A percentile compares a stretch with the other conserved stretches of the same genome.
phyloP scores from a whole-genome alignment of 495 filamentous ascomycete genomes.

The Penicillium bialowiezense region DNA sequence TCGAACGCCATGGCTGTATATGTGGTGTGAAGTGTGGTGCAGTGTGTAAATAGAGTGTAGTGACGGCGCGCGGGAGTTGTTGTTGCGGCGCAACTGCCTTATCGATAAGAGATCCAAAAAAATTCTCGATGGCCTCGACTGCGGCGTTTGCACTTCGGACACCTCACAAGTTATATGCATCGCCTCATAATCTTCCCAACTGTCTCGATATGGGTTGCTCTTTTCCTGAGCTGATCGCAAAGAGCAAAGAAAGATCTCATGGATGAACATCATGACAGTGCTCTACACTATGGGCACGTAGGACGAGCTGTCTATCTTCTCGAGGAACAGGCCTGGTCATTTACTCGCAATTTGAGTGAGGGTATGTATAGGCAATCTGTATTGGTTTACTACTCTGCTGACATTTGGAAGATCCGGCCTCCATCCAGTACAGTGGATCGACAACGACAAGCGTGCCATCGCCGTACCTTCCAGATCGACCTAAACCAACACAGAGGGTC shows the following conservation, averaged over 20 bases:
- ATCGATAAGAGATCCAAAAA: conserved; percentile 26
- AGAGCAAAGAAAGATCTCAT: conserved; percentile 52
- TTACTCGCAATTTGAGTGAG: conserved; percentile 39
- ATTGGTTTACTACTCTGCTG: too few species aligned
- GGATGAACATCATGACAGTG: conserved; percentile 52
- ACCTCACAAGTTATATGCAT: background rate
- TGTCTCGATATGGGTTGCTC: conserved; percentile 39
- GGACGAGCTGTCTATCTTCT: conserved; percentile 55
- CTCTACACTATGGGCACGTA: conserved; percentile 66
- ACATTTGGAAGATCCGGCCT: conserved; percentile 15
- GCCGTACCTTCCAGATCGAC: conserved; percentile 12
- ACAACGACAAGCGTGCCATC: conserved; percentile 30
- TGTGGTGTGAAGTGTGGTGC: background rate
- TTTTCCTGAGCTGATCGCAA: conserved; percentile 27
- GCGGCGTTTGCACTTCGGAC: background rate
- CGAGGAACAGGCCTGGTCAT: conserved; percentile 55
- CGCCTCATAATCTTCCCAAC: background rate
- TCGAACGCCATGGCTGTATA: conserved; percentile 50
- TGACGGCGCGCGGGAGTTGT: conserved; percentile 12
- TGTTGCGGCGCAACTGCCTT: conserved; percentile 35
- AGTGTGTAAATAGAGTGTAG: conserved; percentile 1
- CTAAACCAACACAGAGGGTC: conserved; percentile 10
- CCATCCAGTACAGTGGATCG: conserved; percentile 32
- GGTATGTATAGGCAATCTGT: conserved; percentile 18
- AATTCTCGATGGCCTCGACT: background rate